A percentile compares a stretch with the other conserved stretches of the same genome.
phyloP scores from a whole-genome alignment of 306 rosid species.

The Cajanus cajan region DNA sequence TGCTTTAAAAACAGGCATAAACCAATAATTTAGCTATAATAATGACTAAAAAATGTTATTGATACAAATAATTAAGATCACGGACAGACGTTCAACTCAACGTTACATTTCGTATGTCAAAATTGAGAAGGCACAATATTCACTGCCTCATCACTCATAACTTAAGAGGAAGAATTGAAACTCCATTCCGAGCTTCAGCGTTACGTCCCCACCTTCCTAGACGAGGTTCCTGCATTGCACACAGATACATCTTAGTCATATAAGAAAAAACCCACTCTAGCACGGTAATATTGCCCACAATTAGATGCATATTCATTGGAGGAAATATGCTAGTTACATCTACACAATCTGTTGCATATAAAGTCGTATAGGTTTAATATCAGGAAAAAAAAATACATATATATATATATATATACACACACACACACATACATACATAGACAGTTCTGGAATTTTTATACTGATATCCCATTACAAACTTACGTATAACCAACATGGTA shows the following conservation, averaged over 20 bases:
- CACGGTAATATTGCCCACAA: background rate
- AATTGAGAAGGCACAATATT: constrained; percentile 46
- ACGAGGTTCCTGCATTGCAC: constrained; percentile 85
- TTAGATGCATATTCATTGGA: background rate
- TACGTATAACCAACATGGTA: no score
- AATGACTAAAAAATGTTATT: constrained; percentile 3
- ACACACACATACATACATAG: no score
- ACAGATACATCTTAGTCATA: constrained; percentile 6
- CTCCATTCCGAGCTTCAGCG: constrained; percentile 66
- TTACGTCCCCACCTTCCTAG: constrained; percentile 83
- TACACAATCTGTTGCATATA: background rate
- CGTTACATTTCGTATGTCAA: constrained; percentile 46
- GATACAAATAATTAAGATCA: constrained; percentile 21
- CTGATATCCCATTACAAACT: no score
- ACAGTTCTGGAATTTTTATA: no score
- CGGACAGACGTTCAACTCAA: constrained; percentile 23
- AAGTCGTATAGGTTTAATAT: no score
- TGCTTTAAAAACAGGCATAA: background rate
- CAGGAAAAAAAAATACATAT: no score
- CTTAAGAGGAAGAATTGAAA: constrained; percentile 67
- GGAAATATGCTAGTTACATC: background rate
- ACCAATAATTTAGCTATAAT: background rate
- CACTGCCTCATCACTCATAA: constrained; percentile 44
- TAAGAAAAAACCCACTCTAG: background rate
- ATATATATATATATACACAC: no score